Evolutionary conservation across 2,329 filamentous ascomycete species (phyloP).

Genomic region (Pseudopithomyces chartarum): DNA sequence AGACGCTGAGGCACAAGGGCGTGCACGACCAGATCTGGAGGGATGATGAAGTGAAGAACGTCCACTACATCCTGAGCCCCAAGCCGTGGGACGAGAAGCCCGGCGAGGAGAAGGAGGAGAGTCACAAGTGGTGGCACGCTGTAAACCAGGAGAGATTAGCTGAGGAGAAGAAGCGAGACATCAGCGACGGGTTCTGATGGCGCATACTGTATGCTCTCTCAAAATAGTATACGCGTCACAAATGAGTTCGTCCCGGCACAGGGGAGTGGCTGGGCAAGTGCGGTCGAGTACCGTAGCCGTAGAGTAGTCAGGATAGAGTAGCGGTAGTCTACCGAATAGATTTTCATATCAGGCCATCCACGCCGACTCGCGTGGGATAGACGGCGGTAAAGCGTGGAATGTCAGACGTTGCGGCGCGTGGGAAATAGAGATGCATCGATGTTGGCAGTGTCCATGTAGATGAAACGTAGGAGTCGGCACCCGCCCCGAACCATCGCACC

Average conservation of each 20-base stretch:
- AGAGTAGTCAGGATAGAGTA: too few relatives aligned
- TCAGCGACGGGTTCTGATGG: slow-evolving; percentile 57
- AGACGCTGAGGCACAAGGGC: slow-evolving; percentile 61
- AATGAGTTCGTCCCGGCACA: too few relatives aligned
- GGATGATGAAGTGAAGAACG: slow-evolving; percentile 65
- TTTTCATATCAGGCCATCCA: too few relatives aligned
- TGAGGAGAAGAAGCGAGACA: slow-evolving; percentile 54
- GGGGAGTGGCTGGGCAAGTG: not conserved
- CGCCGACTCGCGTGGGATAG: too few relatives aligned
- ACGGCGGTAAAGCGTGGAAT: too few relatives aligned
- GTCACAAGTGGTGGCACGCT: slow-evolving; percentile 64
- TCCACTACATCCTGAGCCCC: slow-evolving; percentile 65
- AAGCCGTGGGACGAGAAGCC: slow-evolving; percentile 67
- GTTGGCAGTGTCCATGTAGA: not conserved
- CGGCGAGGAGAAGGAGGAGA: slow-evolving; percentile 52
- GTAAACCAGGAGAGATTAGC: slow-evolving; percentile 55
- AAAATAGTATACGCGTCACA: not conserved
- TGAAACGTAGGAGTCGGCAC: not conserved
- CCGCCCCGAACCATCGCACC: not conserved
- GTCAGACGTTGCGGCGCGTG: not conserved
- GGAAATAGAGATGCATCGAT: slow-evolving; percentile 1
- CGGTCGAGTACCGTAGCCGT: not conserved
- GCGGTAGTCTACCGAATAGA: too few relatives aligned
- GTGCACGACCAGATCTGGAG: slow-evolving; percentile 65
- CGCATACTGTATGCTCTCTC: not conserved